Percentiles rank a stretch among this genome's conserved stretches.
phyloP scores from a whole-genome alignment of 2,329 filamentous ascomycete genomes.

The Trichoderma koningii region DNA sequence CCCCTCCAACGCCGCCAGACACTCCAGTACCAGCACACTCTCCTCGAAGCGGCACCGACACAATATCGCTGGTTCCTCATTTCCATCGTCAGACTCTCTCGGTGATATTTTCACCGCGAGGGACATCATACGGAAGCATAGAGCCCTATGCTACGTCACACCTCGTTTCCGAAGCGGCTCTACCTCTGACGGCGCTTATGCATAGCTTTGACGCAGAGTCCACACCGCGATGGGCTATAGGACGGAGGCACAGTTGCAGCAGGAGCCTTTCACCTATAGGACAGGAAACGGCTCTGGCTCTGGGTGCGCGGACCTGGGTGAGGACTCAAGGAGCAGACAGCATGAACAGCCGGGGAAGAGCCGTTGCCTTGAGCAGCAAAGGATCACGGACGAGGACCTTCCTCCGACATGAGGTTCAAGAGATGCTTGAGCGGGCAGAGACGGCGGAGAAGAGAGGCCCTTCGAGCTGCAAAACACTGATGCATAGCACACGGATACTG shows the following conservation, averaged over 20 bases:
- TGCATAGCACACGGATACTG: conserved; percentile 44
- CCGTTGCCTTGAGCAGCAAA: conserved; percentile 47
- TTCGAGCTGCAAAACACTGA: conserved; percentile 3
- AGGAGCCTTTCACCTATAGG: conserved; percentile 58
- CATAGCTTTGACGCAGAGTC: conserved; percentile 63
- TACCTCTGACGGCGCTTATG: conserved; percentile 64
- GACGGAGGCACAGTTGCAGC: conserved; percentile 58
- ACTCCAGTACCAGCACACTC: conserved; percentile 35
- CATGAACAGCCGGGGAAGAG: conserved; percentile 35
- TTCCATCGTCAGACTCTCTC: conserved; percentile 53
- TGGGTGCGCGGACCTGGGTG: conserved; percentile 61
- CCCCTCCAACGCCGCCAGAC: conserved; percentile 39
- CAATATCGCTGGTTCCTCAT: conserved; percentile 40
- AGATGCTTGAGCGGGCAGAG: conserved; percentile 33
- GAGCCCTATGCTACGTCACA: conserved; percentile 58
- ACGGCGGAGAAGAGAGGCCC: conserved; percentile 25
- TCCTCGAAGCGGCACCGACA: conserved; percentile 42
- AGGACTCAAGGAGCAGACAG: conserved; percentile 60
- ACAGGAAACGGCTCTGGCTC: conserved; percentile 54
- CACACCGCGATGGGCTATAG: conserved; percentile 65
- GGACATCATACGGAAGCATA: conserved; percentile 57
- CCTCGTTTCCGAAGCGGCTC: conserved; percentile 56
- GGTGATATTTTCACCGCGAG: conserved; percentile 66
- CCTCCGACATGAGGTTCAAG: conserved; percentile 46
- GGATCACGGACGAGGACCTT: not conserved